phyloP scores from a whole-genome alignment of 2,329 filamentous ascomycete species.

The Calonectria hongkongensis region DNA sequence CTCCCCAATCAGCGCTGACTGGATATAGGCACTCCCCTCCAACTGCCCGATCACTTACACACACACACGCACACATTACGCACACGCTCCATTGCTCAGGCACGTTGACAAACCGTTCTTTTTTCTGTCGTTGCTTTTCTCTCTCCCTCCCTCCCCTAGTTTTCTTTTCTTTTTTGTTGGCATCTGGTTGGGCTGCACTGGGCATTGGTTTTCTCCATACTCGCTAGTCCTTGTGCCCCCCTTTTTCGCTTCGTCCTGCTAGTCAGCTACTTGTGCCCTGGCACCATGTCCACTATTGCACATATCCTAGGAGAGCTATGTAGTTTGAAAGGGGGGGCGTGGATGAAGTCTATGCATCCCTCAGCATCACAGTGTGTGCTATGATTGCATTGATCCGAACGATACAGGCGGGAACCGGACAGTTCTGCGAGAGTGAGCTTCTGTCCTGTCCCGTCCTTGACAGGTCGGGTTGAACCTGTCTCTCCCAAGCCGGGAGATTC shows the following conservation, averaged over 20 bases:
- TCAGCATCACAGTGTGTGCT: conserved; percentile 40
- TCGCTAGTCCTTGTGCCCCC: conserved; percentile 19
- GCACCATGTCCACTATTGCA: conserved; percentile 32
- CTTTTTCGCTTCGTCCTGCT: conserved; percentile 36
- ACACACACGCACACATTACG: conserved; percentile 45
- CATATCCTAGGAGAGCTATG: conserved; percentile 33
- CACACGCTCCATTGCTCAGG: conserved; percentile 47
- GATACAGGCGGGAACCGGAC: conserved; percentile 18
- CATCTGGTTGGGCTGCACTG: conserved; percentile 39
- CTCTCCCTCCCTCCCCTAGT: conserved; percentile 35
- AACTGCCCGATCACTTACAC: conserved; percentile 45
- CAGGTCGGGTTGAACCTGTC: conserved; percentile 44
- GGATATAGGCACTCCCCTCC: conserved; percentile 50
- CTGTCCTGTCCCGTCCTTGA: conserved; percentile 26
- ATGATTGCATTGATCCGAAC: conserved; percentile 43
- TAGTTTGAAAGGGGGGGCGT: conserved; percentile 42
- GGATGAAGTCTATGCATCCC: conserved; percentile 33
- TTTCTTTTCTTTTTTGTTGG: conserved; percentile 40
- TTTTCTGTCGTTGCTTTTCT: conserved; percentile 38
- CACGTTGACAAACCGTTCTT: conserved; percentile 52
- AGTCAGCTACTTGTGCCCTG: conserved; percentile 25
- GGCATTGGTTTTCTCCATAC: conserved; percentile 28
- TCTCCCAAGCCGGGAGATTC: conserved; percentile 36
- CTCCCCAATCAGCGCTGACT: conserved; percentile 50
- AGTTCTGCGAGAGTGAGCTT: conserved; percentile 28